Conservation (phyloP, 2,329 filamentous ascomycete genomes). For the Phoma sp. region DNA sequence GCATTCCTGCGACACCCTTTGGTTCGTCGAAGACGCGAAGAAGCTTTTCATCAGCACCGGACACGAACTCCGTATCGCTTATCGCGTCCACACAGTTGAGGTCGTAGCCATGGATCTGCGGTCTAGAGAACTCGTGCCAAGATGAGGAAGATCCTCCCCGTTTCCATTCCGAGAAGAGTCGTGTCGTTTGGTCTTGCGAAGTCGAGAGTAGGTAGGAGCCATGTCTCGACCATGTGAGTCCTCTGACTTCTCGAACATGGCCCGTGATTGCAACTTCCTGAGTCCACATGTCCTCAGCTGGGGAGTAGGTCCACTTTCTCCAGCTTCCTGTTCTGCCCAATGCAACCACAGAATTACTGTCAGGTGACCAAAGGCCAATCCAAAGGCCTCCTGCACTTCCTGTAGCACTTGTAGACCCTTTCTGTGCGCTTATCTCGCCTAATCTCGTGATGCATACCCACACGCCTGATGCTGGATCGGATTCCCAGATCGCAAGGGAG, state of each 20-base stretch:
- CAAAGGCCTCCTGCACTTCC: conserved; percentile 96
- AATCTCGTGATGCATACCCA: conserved; percentile 88
- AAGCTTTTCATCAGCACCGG: conserved; percentile 97
- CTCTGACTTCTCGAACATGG: conserved; percentile 81
- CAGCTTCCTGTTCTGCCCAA: conserved; percentile 92
- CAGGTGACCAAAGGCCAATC: conserved; percentile 90
- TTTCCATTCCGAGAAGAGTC: conserved; percentile 83
- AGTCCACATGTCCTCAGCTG: conserved; percentile 70
- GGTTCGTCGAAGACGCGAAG: conserved; percentile 93
- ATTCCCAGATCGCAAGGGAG: conserved; percentile 90
- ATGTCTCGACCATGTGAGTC: conserved; percentile 80
- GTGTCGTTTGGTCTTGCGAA: conserved; percentile 88
- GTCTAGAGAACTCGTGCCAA: conserved; percentile 95
- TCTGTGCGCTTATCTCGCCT: conserved; percentile 92
- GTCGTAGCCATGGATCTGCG: conserved; percentile 98
- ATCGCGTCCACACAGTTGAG: conserved; percentile 90
- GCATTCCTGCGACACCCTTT: conserved; percentile 77
- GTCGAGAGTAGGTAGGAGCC: conserved; percentile 89
- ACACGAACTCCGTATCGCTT: conserved; percentile 78
- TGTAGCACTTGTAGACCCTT: conserved; percentile 94
- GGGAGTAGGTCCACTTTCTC: conserved; percentile 78
- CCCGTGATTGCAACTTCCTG: conserved; percentile 81
- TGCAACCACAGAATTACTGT: conserved; percentile 76
- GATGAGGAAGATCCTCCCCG: conserved; percentile 55
- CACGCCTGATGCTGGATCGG: conserved; percentile 81